Conservation (phyloP, 345 rosid genomes). For the Boechera divaricarpa region DNA sequence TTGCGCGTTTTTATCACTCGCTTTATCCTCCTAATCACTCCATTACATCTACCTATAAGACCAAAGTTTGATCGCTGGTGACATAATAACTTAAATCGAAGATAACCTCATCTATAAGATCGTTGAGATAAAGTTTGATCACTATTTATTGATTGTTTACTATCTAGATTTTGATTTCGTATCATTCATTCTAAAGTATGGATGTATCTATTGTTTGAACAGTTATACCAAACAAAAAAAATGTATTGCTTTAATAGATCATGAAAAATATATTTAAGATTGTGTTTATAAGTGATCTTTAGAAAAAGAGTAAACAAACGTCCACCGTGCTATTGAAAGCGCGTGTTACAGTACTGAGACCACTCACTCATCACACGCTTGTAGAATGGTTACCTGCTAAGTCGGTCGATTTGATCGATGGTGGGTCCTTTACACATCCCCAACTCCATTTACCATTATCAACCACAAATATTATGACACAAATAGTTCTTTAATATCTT, state of each 20-base stretch:
- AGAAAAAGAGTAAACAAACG: not conserved
- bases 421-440: conserved; percentile 36
- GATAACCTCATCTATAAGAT: not conserved
- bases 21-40: not conserved
- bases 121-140: not conserved
- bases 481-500: conserved; percentile 7
- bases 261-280: not conserved
- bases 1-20: not conserved
- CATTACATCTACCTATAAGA: not conserved
- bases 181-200: not conserved
- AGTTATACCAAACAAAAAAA: not conserved
- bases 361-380: conserved; percentile 22
- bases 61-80: not conserved
- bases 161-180: not conserved
- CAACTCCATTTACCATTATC: conserved; percentile 42
- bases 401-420: conserved; percentile 36
- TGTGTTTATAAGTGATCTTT: not conserved
- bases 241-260: not conserved
- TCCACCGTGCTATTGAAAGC: not conserved
- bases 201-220: not conserved
- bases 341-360: conserved; percentile 12
- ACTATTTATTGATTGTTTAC: conserved; percentile 1
- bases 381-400: conserved; percentile 40
- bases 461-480: conserved; percentile 14
- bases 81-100: not conserved